These are phyloP conservation scores for Alternaria atra DNA, from an alignment of 2,329 filamentous ascomycete species.

Conservation along the genomic window DNA sequence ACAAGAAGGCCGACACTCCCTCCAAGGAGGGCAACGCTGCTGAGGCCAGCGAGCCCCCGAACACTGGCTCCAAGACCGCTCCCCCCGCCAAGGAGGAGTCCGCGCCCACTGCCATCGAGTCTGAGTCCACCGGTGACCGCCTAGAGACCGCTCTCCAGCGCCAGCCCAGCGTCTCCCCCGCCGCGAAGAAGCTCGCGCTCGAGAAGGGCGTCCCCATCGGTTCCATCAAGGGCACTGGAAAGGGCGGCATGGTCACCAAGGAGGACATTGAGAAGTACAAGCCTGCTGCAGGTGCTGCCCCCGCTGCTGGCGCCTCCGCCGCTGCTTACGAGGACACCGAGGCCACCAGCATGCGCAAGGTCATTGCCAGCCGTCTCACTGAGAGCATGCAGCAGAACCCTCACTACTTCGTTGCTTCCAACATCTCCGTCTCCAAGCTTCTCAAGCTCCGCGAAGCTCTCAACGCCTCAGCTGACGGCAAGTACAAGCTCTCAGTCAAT, in stretches of 20 bases:
- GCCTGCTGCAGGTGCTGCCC: conserved; percentile 60
- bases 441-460: conserved; percentile 94
- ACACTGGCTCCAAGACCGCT: conserved; percentile 66
- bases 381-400: conserved; percentile 93
- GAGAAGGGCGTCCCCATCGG: conserved; percentile 83
- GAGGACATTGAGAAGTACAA: conserved; percentile 90
- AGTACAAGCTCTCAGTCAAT: conserved; percentile 99
- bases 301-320: conserved; percentile 61
- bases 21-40: conserved; percentile 70
- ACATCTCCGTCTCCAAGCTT: conserved; percentile 92
- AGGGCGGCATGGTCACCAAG: conserved; percentile 86
- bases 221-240: conserved; percentile 85
- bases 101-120: conserved; percentile 71
- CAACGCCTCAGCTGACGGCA: conserved; percentile 86
- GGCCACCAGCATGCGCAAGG: conserved; percentile 94
- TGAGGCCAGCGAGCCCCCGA: conserved; percentile 68
- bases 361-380: conserved; percentile 88
- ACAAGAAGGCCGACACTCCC: conserved; percentile 69
- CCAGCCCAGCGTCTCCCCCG: conserved; percentile 74
- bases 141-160: conserved; percentile 87
- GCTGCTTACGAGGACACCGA: conserved; percentile 84
- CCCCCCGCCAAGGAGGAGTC: conserved; percentile 60
- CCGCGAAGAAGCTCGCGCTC: conserved; percentile 81
- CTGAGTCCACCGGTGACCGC: conserved; percentile 75
- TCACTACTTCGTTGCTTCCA: conserved; percentile 95